Percentiles rank a stretch among this genome's conserved stretches.
Evolutionary conservation across 352 stramenopile species (phyloP).

Genomic region (Globisporangium spiculum): DNA sequence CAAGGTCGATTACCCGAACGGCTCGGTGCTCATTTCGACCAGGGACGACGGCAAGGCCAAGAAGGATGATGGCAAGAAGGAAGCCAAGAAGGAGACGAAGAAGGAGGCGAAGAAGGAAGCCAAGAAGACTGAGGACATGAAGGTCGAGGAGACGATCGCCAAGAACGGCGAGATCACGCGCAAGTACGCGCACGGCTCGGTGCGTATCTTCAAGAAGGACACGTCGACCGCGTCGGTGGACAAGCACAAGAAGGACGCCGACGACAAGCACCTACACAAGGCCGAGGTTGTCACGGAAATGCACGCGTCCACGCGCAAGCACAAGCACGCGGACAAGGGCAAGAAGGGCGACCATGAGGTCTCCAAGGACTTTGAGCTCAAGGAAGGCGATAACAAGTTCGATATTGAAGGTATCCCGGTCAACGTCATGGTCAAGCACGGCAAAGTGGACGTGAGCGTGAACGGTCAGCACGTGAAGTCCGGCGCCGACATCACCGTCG

Average conservation of each 20-base stretch:
- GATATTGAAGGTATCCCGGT: slow-evolving; percentile 16
- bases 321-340: slow-evolving; percentile 7
- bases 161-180: slow-evolving; percentile 38
- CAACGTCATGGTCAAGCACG: slow-evolving; percentile 15
- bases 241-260: slow-evolving; percentile 19
- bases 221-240: not conserved
- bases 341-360: slow-evolving; percentile 8
- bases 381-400: slow-evolving; percentile 20
- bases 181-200: slow-evolving; percentile 50
- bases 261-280: slow-evolving; percentile 10
- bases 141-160: slow-evolving; percentile 14
- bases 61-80: slow-evolving; percentile 18
- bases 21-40: slow-evolving; percentile 28
- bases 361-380: slow-evolving; percentile 16
- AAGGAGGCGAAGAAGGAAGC: slow-evolving; percentile 20
- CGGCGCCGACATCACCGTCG: slow-evolving; percentile 11
- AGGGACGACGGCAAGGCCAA: slow-evolving; percentile 9
- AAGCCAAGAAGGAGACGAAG: slow-evolving; percentile 22
- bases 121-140: slow-evolving; percentile 17
- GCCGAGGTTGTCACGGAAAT: slow-evolving; percentile 10
- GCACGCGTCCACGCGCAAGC: slow-evolving; percentile 14
- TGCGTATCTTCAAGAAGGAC: slow-evolving; percentile 35
- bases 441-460: slow-evolving; percentile 17
- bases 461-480: slow-evolving; percentile 18
- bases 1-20: slow-evolving; percentile 35